phyloP scores from a whole-genome alignment of 495 filamentous ascomycete species.

The Bacidia rubella region DNA sequence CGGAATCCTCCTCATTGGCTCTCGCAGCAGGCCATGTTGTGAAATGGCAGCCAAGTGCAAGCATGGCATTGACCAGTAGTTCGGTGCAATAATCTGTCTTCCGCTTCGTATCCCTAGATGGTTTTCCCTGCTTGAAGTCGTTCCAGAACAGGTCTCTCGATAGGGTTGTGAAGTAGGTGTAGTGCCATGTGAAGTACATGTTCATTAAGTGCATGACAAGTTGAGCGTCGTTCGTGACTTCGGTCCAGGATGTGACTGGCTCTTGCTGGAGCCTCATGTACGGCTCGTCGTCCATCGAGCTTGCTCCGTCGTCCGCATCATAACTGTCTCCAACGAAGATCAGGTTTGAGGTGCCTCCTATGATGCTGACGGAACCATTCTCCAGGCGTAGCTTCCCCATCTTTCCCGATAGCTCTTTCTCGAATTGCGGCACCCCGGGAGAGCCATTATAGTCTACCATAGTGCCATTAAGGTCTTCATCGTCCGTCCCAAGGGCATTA shows the following conservation, averaged over 20 bases:
- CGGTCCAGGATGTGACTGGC: slow-evolving; percentile 73
- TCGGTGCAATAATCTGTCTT: slow-evolving; percentile 70
- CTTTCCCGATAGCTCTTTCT: slow-evolving; percentile 77
- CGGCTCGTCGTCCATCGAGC: slow-evolving; percentile 29
- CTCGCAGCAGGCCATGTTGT: slow-evolving; percentile 62
- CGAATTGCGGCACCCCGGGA: slow-evolving; percentile 47
- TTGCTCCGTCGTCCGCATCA: slow-evolving; percentile 36
- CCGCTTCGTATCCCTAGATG: slow-evolving; percentile 29
- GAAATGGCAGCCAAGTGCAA: slow-evolving; percentile 94
- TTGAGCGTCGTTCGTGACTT: slow-evolving; percentile 64
- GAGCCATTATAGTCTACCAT: slow-evolving; percentile 26
- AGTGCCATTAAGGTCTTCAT: slow-evolving; percentile 31
- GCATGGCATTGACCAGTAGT: slow-evolving; percentile 85
- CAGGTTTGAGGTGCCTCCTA: slow-evolving; percentile 89
- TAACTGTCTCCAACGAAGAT: slow-evolving; percentile 56
- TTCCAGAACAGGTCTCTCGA: slow-evolving; percentile 81
- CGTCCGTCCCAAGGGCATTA: slow-evolving; percentile 23
- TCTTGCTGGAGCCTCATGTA: slow-evolving; percentile 39
- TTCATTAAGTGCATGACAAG: slow-evolving; percentile 79
- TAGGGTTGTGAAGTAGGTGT: slow-evolving; percentile 87
- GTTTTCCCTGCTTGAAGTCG: slow-evolving; percentile 60
- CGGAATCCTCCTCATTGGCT: slow-evolving; percentile 52
- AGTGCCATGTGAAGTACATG: slow-evolving; percentile 98
- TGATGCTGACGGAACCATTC: slow-evolving; percentile 81
- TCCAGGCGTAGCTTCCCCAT: slow-evolving; percentile 83